Base-by-base conservation (phyloP, 495 filamentous ascomycete species). In the Penicillium taxi region DNA sequence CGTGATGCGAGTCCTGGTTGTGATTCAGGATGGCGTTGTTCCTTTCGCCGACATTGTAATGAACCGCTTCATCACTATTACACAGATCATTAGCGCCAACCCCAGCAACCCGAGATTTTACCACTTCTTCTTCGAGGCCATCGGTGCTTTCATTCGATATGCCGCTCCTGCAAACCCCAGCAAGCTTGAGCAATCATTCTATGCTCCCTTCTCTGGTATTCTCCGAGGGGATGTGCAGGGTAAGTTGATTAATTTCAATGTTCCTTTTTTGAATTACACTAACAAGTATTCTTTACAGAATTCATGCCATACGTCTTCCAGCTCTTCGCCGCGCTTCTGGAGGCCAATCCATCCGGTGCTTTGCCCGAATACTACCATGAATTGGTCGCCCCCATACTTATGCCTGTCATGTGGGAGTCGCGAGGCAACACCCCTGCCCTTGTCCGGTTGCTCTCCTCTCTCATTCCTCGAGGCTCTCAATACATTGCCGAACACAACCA, bases 251-350 rank as follows among this genome's bases (percentile, higher is more conserved):
- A 9, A 7, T 26, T 19, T 7, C 6, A 17, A 5, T 9, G 13
- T 5, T 15, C 14, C 14, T 11, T 16, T 12, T 20, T 11, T 14
- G 9, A 47, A 42, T 63, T 29, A 48, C 42, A 8, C 22, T 46
- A 18, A 48, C 35, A n/a, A n/a, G n/a, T n/a, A n/a, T n/a, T 32
- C 7, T 4, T 2, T 32, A 16, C 50, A 86, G 93, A 99, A 63
- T 99, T 96, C 58, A 80, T 83, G 45, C 93, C 91, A 8, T 99
- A 95, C 48, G 79, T 96, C 26, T 95, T 99, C 68, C 93, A 96
- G 61, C 75, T 99, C 18, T 85, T 96, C 38, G 82, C 87, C 3
- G 82, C 87, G 13, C 74, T 96, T 22, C 75, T 96, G 2, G 88
- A 94, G 62, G 72, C 81, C 18, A 85, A 89, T 45, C 78, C 84